Conservation (phyloP, 73 alveolate genomes). For the Paramecium biaurelia region DNA sequence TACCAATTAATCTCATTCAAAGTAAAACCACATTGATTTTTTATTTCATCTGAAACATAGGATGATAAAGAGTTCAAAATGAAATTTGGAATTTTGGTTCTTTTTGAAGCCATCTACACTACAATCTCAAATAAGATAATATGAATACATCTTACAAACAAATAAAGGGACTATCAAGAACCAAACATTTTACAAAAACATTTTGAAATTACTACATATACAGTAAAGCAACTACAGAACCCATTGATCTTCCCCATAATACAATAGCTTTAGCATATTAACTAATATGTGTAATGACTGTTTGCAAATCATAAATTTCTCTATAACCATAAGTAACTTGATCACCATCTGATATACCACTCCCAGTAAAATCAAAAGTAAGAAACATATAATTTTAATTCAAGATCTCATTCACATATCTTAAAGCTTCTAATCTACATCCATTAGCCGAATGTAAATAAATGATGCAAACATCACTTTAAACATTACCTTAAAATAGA, state of each 20-base stretch:
- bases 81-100: conserved; percentile 39
- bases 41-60: conserved; percentile 20
- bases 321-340: conserved; percentile 25
- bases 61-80: background rate
- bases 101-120: conserved; percentile 30
- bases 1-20: conserved; percentile 35
- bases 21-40: background rate
- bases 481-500: background rate
- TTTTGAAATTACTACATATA: conserved; percentile 18
- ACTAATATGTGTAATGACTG: conserved; percentile 8
- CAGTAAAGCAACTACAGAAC: conserved; percentile 39
- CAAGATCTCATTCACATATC: background rate
- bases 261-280: background rate
- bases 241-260: conserved; percentile 56
- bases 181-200: background rate
- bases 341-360: background rate
- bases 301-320: conserved; percentile 30
- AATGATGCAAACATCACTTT: conserved; percentile 8
- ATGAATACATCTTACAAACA: conserved; percentile 25
- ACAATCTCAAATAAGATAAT: background rate
- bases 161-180: conserved; percentile 25
- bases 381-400: conserved; percentile 1
- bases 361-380: conserved; percentile 46
- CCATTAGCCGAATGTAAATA: conserved; percentile 44
- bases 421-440: background rate